Conservation (phyloP, 495 filamentous ascomycete species). For the Achaetomiella virescens region DNA sequence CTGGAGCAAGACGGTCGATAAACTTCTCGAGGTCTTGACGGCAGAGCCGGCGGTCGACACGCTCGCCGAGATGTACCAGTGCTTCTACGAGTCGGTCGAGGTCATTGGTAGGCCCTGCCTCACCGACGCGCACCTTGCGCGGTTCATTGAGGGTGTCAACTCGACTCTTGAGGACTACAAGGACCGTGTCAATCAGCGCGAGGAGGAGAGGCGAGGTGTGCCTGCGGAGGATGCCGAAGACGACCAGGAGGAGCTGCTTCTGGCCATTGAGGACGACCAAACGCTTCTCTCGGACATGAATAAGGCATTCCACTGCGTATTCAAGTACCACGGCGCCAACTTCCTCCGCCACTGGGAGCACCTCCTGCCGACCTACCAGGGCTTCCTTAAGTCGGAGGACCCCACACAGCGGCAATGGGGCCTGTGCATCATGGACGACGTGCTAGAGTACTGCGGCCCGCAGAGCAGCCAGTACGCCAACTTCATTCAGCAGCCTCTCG, state of each 20-base stretch:
- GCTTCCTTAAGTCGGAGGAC: slow-evolving; percentile 76
- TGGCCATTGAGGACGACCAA: slow-evolving; percentile 96
- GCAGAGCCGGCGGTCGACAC: slow-evolving; percentile 95
- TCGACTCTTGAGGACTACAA: slow-evolving; percentile 89
- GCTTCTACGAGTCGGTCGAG: slow-evolving; percentile 98
- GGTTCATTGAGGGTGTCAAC: slow-evolving; percentile 77
- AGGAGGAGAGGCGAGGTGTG: slow-evolving; percentile 64
- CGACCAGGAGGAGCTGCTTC: slow-evolving; percentile 69
- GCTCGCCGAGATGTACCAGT: slow-evolving; percentile 98
- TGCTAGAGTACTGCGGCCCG: slow-evolving; percentile 89
- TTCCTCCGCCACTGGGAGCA: slow-evolving; percentile 88
- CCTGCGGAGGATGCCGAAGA: slow-evolving; percentile 51
- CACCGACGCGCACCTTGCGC: slow-evolving; percentile 66
- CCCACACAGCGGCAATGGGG: slow-evolving; percentile 97
- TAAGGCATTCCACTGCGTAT: slow-evolving; percentile 98
- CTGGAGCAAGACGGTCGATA: slow-evolving; percentile 81
- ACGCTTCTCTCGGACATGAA: slow-evolving; percentile 98
- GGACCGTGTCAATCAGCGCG: slow-evolving; percentile 67
- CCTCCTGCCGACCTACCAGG: slow-evolving; percentile 74
- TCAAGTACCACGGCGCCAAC: slow-evolving; percentile 80
- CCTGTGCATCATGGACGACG: slow-evolving; percentile 96
- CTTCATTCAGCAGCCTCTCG: slow-evolving; percentile 78
- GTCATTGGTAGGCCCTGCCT: slow-evolving; percentile 82
- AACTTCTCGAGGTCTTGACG: slow-evolving; percentile 88
- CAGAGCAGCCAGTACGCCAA: slow-evolving; percentile 75